Evolutionary conservation across 129 eudicot genomes (phyloP).

Genomic region (Pittosporum tobira): DNA sequence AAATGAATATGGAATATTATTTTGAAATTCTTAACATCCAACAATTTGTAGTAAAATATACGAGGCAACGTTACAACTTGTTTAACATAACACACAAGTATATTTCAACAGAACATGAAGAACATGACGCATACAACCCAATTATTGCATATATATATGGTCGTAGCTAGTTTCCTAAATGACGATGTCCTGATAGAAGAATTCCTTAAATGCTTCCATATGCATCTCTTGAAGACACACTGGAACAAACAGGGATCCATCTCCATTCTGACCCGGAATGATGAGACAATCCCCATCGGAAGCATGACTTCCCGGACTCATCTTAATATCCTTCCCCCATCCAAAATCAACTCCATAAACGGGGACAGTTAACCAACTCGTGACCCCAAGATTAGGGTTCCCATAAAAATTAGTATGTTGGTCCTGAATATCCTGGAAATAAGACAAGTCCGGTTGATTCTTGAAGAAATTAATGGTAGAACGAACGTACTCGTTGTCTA

Average conservation of each 20-base stretch:
- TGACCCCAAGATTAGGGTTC: constrained; percentile 25
- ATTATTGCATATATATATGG: no score
- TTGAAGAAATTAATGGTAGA: constrained; percentile 7
- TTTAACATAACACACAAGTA: no score
- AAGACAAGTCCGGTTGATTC: constrained; percentile 2
- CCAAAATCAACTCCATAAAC: constrained; percentile 25
- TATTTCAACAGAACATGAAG: no score
- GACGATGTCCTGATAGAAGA: constrained; percentile 21
- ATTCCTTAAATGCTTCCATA: constrained; percentile 16
- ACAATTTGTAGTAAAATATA: no score
- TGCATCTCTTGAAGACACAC: constrained; percentile 17
- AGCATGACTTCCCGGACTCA: constrained; percentile 14
- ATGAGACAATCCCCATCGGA: constrained; percentile 17
- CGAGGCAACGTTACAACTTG: no score
- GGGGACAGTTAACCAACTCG: constrained; percentile 20
- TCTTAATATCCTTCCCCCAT: constrained; percentile 27
- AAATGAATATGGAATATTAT: no score
- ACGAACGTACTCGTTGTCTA: constrained; percentile 22
- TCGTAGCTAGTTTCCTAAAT: no score
- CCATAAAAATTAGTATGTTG: constrained; percentile 9
- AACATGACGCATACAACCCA: no score
- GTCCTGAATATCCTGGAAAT: constrained; percentile 1
- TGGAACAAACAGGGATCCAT: constrained; percentile 16
- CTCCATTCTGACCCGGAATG: constrained; percentile 12
- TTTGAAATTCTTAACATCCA: no score